These are phyloP conservation scores for Moniliophthora roreri DNA, from an alignment of 1,284 basidiomycete species.

Conservation along the genomic window DNA sequence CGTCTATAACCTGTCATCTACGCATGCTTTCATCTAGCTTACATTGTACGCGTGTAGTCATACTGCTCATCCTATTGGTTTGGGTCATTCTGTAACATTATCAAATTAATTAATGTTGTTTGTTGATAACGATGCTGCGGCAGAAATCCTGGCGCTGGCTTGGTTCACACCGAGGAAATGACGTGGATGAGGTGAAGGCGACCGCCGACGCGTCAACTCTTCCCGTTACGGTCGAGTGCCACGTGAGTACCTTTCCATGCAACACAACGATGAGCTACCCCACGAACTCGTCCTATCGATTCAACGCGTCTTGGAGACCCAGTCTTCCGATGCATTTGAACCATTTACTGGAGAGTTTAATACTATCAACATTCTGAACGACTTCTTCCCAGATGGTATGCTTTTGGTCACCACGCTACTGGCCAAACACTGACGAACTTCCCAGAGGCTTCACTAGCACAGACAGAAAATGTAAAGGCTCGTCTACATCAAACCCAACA, in stretches of 20 bases:
- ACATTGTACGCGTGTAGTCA: no score
- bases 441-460: slow-evolving; percentile 66
- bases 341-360: slow-evolving; percentile 58
- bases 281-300: slow-evolving; percentile 67
- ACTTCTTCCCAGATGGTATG: slow-evolving; percentile 76
- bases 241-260: slow-evolving; percentile 25
- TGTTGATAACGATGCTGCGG: no score
- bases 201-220: no score
- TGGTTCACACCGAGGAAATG: no score
- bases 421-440: slow-evolving; percentile 1
- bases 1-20: no score
- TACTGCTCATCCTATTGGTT: no score
- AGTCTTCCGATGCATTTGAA: slow-evolving; percentile 55
- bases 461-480: slow-evolving; percentile 62
- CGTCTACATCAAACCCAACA: slow-evolving; percentile 60
- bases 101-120: no score
- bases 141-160: no score
- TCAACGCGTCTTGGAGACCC: slow-evolving; percentile 62
- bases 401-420: slow-evolving; percentile 3
- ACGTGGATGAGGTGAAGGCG: no score
- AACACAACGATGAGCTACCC: slow-evolving; percentile 51
- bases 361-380: slow-evolving; percentile 61
- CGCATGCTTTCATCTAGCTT: no score
- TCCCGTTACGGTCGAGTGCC: no score
- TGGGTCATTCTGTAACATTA: no score